Evolutionary conservation across 2,329 filamentous ascomycete species (phyloP), one percentile per base, ranked within the genome.

Genomic region (Drechslerella stenobrocha): DNA sequence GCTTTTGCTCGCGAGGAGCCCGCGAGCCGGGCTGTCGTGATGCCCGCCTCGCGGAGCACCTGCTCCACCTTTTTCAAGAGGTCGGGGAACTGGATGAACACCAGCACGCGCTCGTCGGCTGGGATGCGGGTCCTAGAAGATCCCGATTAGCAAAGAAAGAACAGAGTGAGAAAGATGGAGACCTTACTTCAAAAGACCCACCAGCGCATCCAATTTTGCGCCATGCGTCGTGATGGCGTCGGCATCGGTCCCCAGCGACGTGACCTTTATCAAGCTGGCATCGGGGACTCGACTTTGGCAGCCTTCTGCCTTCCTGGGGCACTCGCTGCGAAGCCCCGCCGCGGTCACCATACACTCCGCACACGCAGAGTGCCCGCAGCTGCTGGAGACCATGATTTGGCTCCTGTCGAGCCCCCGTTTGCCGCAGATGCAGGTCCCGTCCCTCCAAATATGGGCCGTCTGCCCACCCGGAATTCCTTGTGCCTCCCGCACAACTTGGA

Each of bases 281-380:
- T 26, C 34, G 34, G 26, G 50, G 22, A 37, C 26, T 6, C 32
- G 44, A 22, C 47, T 42, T 15, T 60, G 55, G 23, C 63, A 67
- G 22, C 63, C 63, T 11, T 32, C 45, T 2, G 20, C 13, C n/a
- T 60, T 51, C 5, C 35, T 28, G 2, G 63, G 55, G 11, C 63
- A 67, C 9, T 42, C 32, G 50, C 50, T 46, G 2, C 50, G 61
- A 13, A 60, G 28, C 2, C 37, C 30, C 9, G 56, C 47, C n/a
- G 23, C 56, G 9, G 52, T 75, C 8, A 51, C 71, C 34, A 69
- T 71, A 2, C 66, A 70, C 7, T 55, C 51, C 5, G 76, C 65
- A 72, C 82, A 84, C n/a, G 81, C 71, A 1, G 76, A 66, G 71
- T 84, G 82, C 0, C 82, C 82, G 67, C 82, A 84, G 3, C 75